Percentiles rank a stretch among this genome's conserved stretches.
Conservation (phyloP, 176 grass and related monocot species). For the Tuctoria greenei region DNA sequence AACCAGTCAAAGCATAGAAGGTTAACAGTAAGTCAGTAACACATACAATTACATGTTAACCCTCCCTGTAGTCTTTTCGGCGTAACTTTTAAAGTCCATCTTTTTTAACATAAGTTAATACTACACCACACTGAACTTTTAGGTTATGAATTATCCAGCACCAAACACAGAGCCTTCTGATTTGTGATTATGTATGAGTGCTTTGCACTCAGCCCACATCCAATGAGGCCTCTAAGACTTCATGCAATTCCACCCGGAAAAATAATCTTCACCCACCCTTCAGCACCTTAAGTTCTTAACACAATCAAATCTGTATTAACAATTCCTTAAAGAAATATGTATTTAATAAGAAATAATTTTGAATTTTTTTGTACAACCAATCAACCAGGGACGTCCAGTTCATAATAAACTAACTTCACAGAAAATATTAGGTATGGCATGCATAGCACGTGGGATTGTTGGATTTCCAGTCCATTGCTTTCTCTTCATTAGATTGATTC, state of each 20-base stretch:
- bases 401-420: neutral
- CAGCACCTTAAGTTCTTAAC: neutral
- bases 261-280: neutral
- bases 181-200: neutral
- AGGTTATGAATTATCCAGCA: neutral
- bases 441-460: neutral
- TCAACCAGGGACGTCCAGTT: neutral
- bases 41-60: neutral
- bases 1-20: too few relatives aligned
- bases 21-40: too few relatives aligned
- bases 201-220: slow-evolving; percentile 9
- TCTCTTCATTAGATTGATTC: too few relatives aligned
- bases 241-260: neutral
- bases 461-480: too few relatives aligned
- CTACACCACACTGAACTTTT: neutral
- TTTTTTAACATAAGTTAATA: neutral
- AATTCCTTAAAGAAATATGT: neutral
- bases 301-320: neutral
- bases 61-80: neutral
- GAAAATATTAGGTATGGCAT: neutral
- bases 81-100: neutral
- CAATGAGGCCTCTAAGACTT: neutral
- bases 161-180: neutral
- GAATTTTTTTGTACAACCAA: neutral
- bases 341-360: neutral